Base-by-base conservation (phyloP, 1,284 basidiomycete species). In the Microbotryum intermedium region DNA sequence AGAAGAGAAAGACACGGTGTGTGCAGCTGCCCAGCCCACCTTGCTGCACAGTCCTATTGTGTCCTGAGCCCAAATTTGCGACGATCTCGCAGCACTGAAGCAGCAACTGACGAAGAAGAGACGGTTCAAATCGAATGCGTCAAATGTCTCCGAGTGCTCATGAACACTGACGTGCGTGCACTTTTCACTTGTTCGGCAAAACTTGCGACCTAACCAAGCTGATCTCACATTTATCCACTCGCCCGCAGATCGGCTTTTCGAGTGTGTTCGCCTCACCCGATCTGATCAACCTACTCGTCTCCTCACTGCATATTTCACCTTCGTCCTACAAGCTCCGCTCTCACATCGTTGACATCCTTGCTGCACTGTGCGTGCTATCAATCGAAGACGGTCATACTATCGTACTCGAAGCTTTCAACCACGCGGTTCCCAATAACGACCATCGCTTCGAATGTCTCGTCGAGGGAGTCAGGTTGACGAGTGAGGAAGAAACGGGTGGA, bases 351-450 rank as follows among this genome's bases (percentile, higher is more conserved):
- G 89, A 93, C 69, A 79, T 93, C 23, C 80, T 94, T 6, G 87
- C 88, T 1, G 90, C 86, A 0, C 82, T 93, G 50, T 90, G 88
- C 70, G 79, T 90, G 13, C 77, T 93, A 18, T 86, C 87, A 1
- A 75, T 82, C 6, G 77, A 78, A 2, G 83, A 86, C 47, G 91
- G 90, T 0, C 84, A 88, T 69, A 82, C 79, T 58, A 78, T 83
- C 4, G 87, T 93, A 10, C 77, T 91, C 7, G 79, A 84, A 0
- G 88, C 88, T 0, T 74, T 93, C 0, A 89, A 93, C 69, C 88
- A 86, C 67, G 80, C 84, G 21, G 74, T 87, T 47, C 80, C 80
- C n/a, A 83, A 80, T 63, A 83, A 83, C 21, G 88, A 92, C 65
- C 73, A 78, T 68, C 84, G 90, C 4, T 94, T 94, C 69, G 83